Conservation (phyloP, 1,284 basidiomycete species). For the Apiotrichum sp. region DNA sequence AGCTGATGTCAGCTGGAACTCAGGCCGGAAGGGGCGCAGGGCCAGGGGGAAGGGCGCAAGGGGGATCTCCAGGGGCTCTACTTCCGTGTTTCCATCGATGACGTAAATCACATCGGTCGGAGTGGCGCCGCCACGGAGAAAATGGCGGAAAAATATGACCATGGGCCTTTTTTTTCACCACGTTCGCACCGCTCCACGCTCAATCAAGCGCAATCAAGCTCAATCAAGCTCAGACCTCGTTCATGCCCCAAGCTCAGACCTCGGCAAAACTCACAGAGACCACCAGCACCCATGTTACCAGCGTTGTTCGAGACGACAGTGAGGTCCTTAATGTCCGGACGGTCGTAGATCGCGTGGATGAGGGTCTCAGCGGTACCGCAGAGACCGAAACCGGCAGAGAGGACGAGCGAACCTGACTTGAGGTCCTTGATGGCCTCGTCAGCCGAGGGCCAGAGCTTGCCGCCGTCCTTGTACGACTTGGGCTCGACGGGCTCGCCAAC, state of each 20-base stretch:
- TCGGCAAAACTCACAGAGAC: constrained; percentile 58
- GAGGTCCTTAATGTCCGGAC: constrained; percentile 64
- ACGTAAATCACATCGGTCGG: too few relatives aligned
- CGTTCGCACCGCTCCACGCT: too few relatives aligned
- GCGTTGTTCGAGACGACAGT: constrained; percentile 89
- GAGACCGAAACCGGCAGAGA: constrained; percentile 62
- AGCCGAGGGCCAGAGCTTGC: constrained; percentile 69
- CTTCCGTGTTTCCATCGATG: too few relatives aligned
- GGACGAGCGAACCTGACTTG: constrained; percentile 67
- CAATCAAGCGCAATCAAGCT: too few relatives aligned
- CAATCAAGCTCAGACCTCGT: too few relatives aligned
- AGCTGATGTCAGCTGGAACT: constrained; percentile 50
- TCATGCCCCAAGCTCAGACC: too few relatives aligned
- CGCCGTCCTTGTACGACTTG: constrained; percentile 31
- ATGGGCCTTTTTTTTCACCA: too few relatives aligned
- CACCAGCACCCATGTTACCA: constrained; percentile 63
- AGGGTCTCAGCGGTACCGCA: constrained; percentile 63
- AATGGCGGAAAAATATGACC: too few relatives aligned
- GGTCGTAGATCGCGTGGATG: constrained; percentile 67
- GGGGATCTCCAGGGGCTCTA: too few relatives aligned
- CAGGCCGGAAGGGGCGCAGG: too few relatives aligned
- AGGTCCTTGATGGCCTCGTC: constrained; percentile 77
- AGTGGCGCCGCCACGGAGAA: too few relatives aligned
- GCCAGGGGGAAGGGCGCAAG: too few relatives aligned
- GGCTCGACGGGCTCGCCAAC: constrained; percentile 9